phyloP scores from a whole-genome alignment of 2,329 filamentous ascomycete genomes.

The Apiospora malaysiana region DNA sequence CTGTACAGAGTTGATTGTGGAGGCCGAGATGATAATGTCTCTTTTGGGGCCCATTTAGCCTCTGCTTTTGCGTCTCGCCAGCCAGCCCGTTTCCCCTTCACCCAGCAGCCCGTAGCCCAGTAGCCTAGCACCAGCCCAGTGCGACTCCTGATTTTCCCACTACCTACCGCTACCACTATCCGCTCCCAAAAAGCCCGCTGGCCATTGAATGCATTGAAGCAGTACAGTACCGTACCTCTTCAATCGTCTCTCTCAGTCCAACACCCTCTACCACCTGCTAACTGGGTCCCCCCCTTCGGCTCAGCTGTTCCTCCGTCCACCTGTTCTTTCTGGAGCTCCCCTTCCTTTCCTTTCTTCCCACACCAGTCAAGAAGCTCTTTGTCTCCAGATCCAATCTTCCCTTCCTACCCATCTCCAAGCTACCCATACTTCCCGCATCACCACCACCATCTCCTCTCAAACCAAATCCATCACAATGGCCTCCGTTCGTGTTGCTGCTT shows the following conservation, averaged over 20 bases:
- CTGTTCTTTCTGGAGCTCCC: constrained; percentile 35
- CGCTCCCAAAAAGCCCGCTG: background rate
- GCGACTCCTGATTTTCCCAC: constrained; percentile 4
- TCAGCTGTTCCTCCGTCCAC: constrained; percentile 23
- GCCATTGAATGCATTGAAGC: background rate
- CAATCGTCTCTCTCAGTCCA: background rate
- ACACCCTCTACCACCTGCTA: background rate
- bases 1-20: constrained; percentile 22
- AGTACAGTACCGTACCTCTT: too few species aligned
- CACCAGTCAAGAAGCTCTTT: constrained; percentile 37
- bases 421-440: constrained; percentile 41
- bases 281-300: constrained; percentile 22
- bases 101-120: background rate
- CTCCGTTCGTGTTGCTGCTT: constrained; percentile 77
- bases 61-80: constrained; percentile 17
- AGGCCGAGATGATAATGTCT: constrained; percentile 18
- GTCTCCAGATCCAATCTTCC: constrained; percentile 33
- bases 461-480: constrained; percentile 69
- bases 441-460: constrained; percentile 47
- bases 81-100: constrained; percentile 19
- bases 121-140: background rate
- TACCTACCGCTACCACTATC: background rate
- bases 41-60: constrained; percentile 9
- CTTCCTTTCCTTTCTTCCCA: constrained; percentile 37
- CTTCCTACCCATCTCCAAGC: constrained; percentile 34